Evolutionary conservation across 2,329 filamentous ascomycete genomes (phyloP), one percentile per base, ranked within the genome.

Genomic region (Davidsoniella australis): DNA sequence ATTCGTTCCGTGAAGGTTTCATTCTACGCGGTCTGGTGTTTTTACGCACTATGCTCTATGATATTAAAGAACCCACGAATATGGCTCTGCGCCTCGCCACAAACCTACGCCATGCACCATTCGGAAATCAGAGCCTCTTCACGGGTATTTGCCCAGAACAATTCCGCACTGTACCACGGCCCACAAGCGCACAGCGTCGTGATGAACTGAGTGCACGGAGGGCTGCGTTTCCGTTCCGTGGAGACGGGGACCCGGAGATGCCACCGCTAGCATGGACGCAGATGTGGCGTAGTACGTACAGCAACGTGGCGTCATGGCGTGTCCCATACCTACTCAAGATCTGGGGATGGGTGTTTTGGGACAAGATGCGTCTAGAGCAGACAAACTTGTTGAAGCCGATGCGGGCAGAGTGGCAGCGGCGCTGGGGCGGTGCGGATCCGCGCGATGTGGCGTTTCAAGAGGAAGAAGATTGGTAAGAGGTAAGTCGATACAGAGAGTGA

Each of bases 281-380:
- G 10, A 18, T 53, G 20, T 53, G 47, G 51, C 26, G 44, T 18
- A 43, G 44, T n/a, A 53, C 51, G 10, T 53, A 49, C 17, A 53
- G 51, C 26, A 47, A 49, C 37, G 43, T 49, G 20, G 29, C 47
- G 20, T 36, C 47, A 16, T 53, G 51, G 47, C 37, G 24, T 5
- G 43, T 49, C 4, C 51, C 51, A 26, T 49, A 49, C 17, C 23
- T 24, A 14, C 29, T 53, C 7, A 53, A 53, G 47, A 53, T 53
- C 4, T 53, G 47, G 51, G 51, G 51, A 4, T 53, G 51, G 51
- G 40, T 44, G 10, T 49, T 53, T 44, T 49, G 51, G 51, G 51
- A 53, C 39, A 33, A 40, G 2, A 39, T 33, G n/a, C 46, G 42
- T 3, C 38, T 53, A 2, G 42, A 47, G 18, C 23, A 17, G 16